Evolutionary conservation across 306 rosid species (phyloP), one percentile per base, ranked within the genome.

Genomic region (Glycine soja): DNA sequence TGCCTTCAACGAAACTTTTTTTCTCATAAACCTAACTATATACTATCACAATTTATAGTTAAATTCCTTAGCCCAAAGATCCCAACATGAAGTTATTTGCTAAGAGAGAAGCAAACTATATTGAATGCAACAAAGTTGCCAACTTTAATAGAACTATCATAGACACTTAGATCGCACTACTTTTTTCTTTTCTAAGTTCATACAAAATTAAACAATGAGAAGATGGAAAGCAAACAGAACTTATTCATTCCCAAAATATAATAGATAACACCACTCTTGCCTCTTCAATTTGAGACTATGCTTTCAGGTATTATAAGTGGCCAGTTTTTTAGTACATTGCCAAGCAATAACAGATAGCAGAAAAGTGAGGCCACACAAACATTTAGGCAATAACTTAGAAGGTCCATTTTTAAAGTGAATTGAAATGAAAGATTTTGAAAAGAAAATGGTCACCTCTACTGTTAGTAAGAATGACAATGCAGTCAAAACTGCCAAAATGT

Each of bases 391-490:
- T 75, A 80, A 72, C 42, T 19, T 16, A 58, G 53, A 54, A 6
- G 32, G 67, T 36, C 42, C 65, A 4, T 40, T 75, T 24, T 1
- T 24, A 24, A 24, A 24, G 30, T 24, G 30, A 40, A 38, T 24
- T 64, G 81, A 64, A 48, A 5, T 32, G 15, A 24, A 71, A 12
- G 47, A 43, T 54, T 34, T 16, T 15, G 47, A 38, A 42, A 67
- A 69, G 66, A 19, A 78, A 63, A 85, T 42, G 45, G 81, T 65
- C 88, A 93, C 97, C 99, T 95, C 99, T 73, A 92, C 94, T 3
- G 95, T 89, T 50, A 93, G 7, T 89, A 94, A 88, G 88, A 91
- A 95, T 68, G 97, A 70, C 86, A 95, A 73, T 19, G 82, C 95
- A 10, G 99, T 82, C 83, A 93, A 50, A 88, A 84, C 84, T 32